Evolutionary conservation across 2,329 filamentous ascomycete species (phyloP).

Genomic region (Simplicillium aogashimaense): DNA sequence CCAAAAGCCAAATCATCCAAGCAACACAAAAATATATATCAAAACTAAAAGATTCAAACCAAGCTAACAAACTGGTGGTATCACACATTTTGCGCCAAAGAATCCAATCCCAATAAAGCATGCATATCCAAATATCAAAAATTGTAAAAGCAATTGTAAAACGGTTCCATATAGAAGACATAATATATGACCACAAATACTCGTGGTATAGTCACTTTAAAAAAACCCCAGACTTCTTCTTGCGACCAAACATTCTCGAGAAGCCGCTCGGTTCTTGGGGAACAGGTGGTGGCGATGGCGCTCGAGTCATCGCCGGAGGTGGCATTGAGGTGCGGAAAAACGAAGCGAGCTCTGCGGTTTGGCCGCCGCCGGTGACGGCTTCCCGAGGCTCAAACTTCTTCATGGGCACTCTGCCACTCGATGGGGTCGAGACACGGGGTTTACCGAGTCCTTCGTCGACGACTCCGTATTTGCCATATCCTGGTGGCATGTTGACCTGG

Average conservation of each 20-base stretch:
- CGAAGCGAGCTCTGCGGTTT: conserved; percentile 59
- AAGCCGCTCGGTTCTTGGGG: conserved; percentile 30
- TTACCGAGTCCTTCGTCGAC: conserved; percentile 11
- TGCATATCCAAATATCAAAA: background rate
- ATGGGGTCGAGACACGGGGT: conserved; percentile 11
- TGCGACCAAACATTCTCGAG: conserved; percentile 38
- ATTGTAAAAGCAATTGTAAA: background rate
- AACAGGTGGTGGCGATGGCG: conserved; percentile 9
- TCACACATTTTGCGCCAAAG: background rate
- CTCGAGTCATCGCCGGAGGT: conserved; percentile 29
- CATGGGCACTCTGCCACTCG: conserved; percentile 33
- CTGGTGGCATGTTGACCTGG: conserved; percentile 36
- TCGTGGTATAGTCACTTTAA: conserved; percentile 10
- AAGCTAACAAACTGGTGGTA: no score
- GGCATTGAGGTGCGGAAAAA: conserved; percentile 64
- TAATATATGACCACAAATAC: background rate
- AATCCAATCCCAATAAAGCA: background rate
- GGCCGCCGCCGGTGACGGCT: conserved; percentile 34
- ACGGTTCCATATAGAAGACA: background rate
- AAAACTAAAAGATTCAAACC: no score
- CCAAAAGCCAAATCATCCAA: no score
- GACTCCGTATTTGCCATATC: conserved; percentile 30
- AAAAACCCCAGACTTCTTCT: conserved; percentile 32
- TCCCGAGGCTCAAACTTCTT: conserved; percentile 51
- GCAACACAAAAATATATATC: no score